Percentiles rank a stretch among this genome's conserved stretches.
These are phyloP conservation scores for Ustilago vetiveriae DNA, from an alignment of 1,284 basidiomycete genomes.

Conservation along the genomic window DNA sequence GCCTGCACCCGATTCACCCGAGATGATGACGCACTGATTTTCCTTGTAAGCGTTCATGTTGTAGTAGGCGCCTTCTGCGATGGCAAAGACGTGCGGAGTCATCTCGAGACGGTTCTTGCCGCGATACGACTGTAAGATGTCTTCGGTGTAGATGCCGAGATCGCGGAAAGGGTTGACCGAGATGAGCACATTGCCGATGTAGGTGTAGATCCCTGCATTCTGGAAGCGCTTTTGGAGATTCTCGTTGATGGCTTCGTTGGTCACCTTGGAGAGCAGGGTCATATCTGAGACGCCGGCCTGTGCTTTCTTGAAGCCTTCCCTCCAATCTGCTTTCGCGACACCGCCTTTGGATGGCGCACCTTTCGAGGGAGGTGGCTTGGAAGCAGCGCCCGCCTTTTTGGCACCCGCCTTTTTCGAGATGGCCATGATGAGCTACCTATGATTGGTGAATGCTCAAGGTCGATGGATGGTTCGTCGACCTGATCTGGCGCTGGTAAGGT, in stretches of 20 bases:
- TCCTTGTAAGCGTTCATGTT: slow-evolving; percentile 99
- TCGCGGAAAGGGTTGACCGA: slow-evolving; percentile 98
- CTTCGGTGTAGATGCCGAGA: slow-evolving; percentile 87
- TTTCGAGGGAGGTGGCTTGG: slow-evolving; percentile 51
- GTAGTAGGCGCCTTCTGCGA: slow-evolving; percentile 97
- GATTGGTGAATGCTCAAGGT: not conserved
- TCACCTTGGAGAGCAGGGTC: slow-evolving; percentile 96
- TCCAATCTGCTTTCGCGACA: slow-evolving; percentile 66
- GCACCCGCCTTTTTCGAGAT: slow-evolving; percentile 66
- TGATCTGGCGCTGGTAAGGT: no score
- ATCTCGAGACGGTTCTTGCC: slow-evolving; percentile 99
- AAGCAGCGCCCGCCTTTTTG: slow-evolving; percentile 52
- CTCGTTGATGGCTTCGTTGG: slow-evolving; percentile 97
- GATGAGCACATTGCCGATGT: slow-evolving; percentile 96
- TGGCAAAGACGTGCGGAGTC: slow-evolving; percentile 95
- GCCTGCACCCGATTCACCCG: slow-evolving; percentile 80
- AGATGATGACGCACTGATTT: slow-evolving; percentile 99
- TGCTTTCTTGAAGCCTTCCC: slow-evolving; percentile 66
- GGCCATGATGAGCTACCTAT: slow-evolving; percentile 55
- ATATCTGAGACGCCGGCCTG: slow-evolving; percentile 94
- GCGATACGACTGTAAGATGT: slow-evolving; percentile 84
- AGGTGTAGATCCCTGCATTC: slow-evolving; percentile 97
- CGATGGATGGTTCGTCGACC: not conserved
- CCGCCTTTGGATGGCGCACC: slow-evolving; percentile 53
- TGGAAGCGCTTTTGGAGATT: slow-evolving; percentile 95